Conservation (phyloP, 805 yeast genomes). For the Teunomyces tritomae region DNA sequence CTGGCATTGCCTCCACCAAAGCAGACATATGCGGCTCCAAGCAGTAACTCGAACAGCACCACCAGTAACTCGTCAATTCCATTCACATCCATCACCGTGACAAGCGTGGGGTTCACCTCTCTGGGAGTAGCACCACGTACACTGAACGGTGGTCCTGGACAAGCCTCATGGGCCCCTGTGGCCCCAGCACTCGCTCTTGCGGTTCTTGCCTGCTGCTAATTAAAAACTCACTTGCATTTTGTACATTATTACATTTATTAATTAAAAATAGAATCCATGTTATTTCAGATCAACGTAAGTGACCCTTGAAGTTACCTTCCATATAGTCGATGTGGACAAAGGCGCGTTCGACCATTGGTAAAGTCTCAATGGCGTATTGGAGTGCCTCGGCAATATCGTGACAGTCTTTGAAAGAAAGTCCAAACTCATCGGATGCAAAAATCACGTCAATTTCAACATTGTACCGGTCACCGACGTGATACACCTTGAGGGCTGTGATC, state of each 20-base stretch:
- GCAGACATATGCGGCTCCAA: not conserved
- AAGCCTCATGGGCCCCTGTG: not conserved
- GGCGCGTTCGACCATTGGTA: conserved; percentile 76
- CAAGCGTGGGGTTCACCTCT: not conserved
- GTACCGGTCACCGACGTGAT: conserved; percentile 75
- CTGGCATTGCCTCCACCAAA: not conserved
- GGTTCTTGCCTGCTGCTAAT: not conserved
- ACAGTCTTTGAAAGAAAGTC: conserved; percentile 57
- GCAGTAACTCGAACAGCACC: not conserved
- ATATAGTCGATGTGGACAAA: conserved; percentile 75
- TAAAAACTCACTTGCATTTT: no score
- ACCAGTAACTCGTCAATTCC: not conserved
- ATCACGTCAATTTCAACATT: conserved; percentile 77
- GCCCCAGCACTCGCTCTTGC: not conserved
- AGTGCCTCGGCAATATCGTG: conserved; percentile 82
- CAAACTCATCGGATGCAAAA: conserved; percentile 40
- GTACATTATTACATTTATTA: not conserved
- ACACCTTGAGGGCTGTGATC: conserved; percentile 65
- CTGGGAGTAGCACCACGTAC: not conserved
- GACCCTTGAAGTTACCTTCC: conserved; percentile 44
- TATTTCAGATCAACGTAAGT: conserved; percentile 21
- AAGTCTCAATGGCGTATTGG: conserved; percentile 75
- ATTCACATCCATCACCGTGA: not conserved
- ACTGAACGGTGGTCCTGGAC: not conserved
- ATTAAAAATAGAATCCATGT: not conserved